A percentile compares a stretch with the other conserved stretches of the same genome.
Conservation (phyloP, 1,284 basidiomycete species). For the Irpex sp. region DNA sequence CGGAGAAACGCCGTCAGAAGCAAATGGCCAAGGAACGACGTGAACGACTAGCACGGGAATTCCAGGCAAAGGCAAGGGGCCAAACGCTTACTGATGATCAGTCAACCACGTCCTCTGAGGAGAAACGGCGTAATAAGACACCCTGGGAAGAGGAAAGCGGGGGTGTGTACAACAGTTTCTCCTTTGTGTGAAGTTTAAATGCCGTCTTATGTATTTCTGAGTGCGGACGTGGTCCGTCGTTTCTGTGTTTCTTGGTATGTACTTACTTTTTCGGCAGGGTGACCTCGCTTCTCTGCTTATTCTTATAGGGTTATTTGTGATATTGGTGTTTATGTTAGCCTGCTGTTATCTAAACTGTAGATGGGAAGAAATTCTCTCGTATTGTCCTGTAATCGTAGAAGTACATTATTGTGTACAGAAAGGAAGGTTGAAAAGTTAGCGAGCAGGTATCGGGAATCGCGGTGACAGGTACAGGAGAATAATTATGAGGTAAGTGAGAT, state of each 20-base stretch:
- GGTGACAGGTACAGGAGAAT: background rate
- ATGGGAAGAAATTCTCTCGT: background rate
- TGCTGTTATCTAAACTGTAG: background rate
- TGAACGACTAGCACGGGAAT: constrained; percentile 33
- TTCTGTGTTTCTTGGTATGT: background rate
- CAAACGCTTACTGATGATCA: constrained; percentile 4
- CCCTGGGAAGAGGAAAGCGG: background rate
- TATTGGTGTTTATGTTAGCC: background rate
- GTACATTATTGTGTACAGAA: background rate
- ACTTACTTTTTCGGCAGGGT: background rate
- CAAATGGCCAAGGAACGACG: constrained; percentile 37
- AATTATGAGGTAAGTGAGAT: background rate
- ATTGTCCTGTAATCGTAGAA: background rate
- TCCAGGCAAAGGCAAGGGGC: constrained; percentile 31
- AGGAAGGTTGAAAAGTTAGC: background rate
- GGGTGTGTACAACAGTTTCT: constrained; percentile 6
- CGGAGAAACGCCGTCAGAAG: constrained; percentile 44
- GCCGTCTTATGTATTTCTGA: too few relatives aligned
- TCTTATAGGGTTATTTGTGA: background rate
- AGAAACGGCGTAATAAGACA: background rate
- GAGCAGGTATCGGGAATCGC: background rate
- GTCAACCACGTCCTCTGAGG: constrained; percentile 6
- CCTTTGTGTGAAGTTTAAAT: background rate
- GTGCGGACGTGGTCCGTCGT: background rate
- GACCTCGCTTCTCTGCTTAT: too few relatives aligned